These are phyloP conservation scores for Mariannaea elegans DNA, from an alignment of 2,329 filamentous ascomycete species.

Conservation along the genomic window DNA sequence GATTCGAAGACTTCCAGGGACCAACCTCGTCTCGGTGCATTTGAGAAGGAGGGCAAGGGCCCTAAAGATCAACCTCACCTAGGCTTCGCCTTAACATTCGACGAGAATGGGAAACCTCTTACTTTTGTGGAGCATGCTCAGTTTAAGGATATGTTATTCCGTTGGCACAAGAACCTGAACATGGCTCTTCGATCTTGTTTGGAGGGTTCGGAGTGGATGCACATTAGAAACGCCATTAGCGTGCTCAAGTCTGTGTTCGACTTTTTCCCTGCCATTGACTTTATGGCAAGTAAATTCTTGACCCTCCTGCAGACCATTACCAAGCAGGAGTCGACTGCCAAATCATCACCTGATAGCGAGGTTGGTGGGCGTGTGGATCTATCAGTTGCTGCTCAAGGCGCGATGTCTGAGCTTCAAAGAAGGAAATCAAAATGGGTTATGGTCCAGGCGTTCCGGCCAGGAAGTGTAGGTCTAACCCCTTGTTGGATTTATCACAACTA, in stretches of 20 bases:
- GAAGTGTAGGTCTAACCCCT: slow-evolving; percentile 58
- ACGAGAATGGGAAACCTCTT: slow-evolving; percentile 71
- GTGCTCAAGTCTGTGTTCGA: slow-evolving; percentile 83
- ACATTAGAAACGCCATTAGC: slow-evolving; percentile 94
- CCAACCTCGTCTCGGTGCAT: slow-evolving; percentile 73
- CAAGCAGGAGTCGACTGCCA: slow-evolving; percentile 64
- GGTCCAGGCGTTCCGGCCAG: slow-evolving; percentile 76
- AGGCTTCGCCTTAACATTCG: slow-evolving; percentile 81
- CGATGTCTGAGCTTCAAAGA: slow-evolving; percentile 74
- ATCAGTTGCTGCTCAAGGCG: slow-evolving; percentile 76
- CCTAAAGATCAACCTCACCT: slow-evolving; percentile 65
- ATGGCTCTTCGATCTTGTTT: slow-evolving; percentile 84
- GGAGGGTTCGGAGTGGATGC: slow-evolving; percentile 90
- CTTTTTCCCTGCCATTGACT: slow-evolving; percentile 88
- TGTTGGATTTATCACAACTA: slow-evolving; percentile 21
- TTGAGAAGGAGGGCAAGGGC: slow-evolving; percentile 78
- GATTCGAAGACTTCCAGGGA: slow-evolving; percentile 49
- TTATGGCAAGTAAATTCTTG: slow-evolving; percentile 77
- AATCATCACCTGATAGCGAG: slow-evolving; percentile 57
- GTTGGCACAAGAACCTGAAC: slow-evolving; percentile 88
- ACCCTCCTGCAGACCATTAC: slow-evolving; percentile 73
- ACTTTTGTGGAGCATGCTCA: slow-evolving; percentile 83
- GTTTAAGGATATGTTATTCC: slow-evolving; percentile 85
- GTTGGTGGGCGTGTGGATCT: slow-evolving; percentile 75
- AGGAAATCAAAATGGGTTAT: slow-evolving; percentile 75